Evolutionary conservation across 2,329 filamentous ascomycete species (phyloP), one percentile per base, ranked within the genome.

Genomic region (Podosphaera fusca): DNA sequence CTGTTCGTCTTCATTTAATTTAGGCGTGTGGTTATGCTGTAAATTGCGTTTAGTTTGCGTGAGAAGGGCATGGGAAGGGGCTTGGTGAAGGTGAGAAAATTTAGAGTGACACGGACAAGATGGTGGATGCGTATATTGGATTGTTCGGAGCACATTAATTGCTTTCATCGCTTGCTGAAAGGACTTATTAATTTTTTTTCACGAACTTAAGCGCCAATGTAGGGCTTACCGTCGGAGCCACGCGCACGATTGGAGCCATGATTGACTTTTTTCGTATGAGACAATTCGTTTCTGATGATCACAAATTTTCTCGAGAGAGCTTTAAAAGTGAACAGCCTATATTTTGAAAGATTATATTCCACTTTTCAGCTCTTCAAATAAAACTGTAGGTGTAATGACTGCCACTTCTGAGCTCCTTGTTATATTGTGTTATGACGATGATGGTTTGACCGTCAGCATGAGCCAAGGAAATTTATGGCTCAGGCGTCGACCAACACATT

Each of bases 61-160:
- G 1, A 67, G 62, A 53, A 67, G 63, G 29, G 60, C 63, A 31
- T 71, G 67, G 0, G 71, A 68, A 5, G 68, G 68, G 59, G 70
- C 68, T 60, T 75, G 68, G 63, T 89, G 81, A 51, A 9, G 12
- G 67, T 90, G 81, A 56, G 78, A 78, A 9, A 88, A 87, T 64
- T 95, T 95, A 49, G 85, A 85, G 68, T 98, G 92, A 70, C 92
- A 96, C 1, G 92, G 92, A 67, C 89, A 95, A 56, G 77, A 81
- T 4, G 87, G 87, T 58, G 87, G 88, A 68, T 92, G 90, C 1
- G 84, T 84, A 69, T 84, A 94, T 69, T 94, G 90, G 57, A 98
- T 81, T n/a, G 90, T 89, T 57, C 86, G 82, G 55, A 96, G 81
- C 55, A 90, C 76, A 63, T 77, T 85, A 59, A 81, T 72, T 14